Base-by-base conservation (phyloP, 305 asterid species). In the Withania somnifera region DNA sequence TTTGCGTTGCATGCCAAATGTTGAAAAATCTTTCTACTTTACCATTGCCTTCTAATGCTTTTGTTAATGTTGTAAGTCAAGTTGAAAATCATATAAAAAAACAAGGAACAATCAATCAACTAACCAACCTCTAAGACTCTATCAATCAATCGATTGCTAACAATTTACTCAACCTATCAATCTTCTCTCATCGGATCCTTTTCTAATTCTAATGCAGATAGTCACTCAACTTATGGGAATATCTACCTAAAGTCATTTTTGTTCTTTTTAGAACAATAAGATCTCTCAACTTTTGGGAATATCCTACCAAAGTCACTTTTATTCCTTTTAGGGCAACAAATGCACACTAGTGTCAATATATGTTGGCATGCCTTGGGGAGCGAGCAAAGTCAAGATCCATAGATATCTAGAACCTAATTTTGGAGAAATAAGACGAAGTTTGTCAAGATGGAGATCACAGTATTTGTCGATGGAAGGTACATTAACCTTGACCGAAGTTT, bases 1-100 rank as follows among this genome's bases (percentile, higher is more conserved):
- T 77, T 88, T 54, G 90, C 79, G 98, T 98, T 1, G 98, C 98
- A 47, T 87, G 91, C 99, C 99, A 95, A 85, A 95, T 87, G 86
- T 86, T 85, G 20, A 91, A 77, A 94, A 92, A 87, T 84, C 88
- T 93, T 83, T 94, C 99, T 82, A 96, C 89, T 88, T 91, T 96
- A 83, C 89, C 89, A 82, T 85, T 81, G 80, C 98, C 96, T 84
- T 87, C 91, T 58, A 95, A 73, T 84, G 94, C 93, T 87, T 89
- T 90, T 82, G 84, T 86, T 84, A 96, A 80, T 83, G 97, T 98
- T 95, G 94, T 83, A 89, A 83, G 77, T 84, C 9, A 79, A 77
- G 75, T 75, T 45, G 64, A 58, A 47, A 47, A 19, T 81, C 36
- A 1, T 53, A 40, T 1, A 11, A 42, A 42, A 58, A 26, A 15